Evolutionary conservation across 495 filamentous ascomycete genomes (phyloP).

Genomic region (Darksidea phi): DNA sequence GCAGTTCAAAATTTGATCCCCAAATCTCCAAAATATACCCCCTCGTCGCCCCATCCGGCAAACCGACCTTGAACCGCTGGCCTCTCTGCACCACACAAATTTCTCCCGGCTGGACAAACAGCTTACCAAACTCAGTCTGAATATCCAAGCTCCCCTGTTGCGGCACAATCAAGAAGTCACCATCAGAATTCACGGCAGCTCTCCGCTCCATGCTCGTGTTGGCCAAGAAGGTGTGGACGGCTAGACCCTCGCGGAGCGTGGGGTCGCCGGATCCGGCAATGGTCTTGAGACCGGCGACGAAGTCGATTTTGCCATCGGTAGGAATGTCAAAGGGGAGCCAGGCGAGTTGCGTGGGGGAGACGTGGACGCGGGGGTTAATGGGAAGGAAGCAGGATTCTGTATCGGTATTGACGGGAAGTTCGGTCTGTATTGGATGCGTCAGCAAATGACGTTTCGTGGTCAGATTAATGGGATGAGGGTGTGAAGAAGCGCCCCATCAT

Average conservation of each 20-base stretch:
- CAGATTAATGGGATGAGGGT: not conserved
- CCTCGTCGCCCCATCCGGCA: constrained; percentile 50
- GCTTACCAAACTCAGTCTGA: constrained; percentile 52
- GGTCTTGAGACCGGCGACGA: constrained; percentile 51
- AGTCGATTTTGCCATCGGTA: constrained; percentile 43
- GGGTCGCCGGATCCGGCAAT: constrained; percentile 53
- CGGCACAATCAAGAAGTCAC: constrained; percentile 52
- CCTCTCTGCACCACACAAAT: constrained; percentile 52
- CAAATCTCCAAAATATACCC: constrained; percentile 54
- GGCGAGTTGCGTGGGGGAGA: constrained; percentile 57
- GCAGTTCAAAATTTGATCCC: constrained; percentile 51
- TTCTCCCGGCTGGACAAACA: constrained; percentile 52
- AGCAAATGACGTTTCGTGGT: constrained; percentile 19
- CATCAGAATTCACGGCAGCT: constrained; percentile 53
- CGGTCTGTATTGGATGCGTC: constrained; percentile 42
- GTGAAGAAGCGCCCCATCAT: not conserved
- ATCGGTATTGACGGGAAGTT: constrained; percentile 49
- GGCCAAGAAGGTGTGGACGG: constrained; percentile 49
- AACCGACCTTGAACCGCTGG: constrained; percentile 49
- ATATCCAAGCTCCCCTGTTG: constrained; percentile 52
- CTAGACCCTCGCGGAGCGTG: constrained; percentile 51
- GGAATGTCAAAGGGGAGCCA: constrained; percentile 54
- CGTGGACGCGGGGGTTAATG: constrained; percentile 56
- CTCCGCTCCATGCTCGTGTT: constrained; percentile 51
- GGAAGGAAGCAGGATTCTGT: constrained; percentile 50